Evolutionary conservation across 352 stramenopile genomes (phyloP).

Genomic region (Pythium phragmiticola): DNA sequence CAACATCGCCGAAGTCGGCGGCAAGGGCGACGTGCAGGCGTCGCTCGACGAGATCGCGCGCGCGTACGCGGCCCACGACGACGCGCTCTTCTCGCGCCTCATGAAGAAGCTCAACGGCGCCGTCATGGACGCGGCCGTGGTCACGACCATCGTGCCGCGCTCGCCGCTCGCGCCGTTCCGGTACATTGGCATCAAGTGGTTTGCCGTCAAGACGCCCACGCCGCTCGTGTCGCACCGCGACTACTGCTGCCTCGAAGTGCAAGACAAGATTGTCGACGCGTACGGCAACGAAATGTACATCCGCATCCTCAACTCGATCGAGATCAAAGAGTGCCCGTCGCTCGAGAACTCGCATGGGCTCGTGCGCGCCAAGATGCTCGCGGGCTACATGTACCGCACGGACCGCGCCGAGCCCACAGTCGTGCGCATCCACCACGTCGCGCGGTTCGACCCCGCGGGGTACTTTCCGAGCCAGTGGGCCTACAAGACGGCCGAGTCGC

Average conservation of each 20-base stretch:
- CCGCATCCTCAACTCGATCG: constrained; percentile 78
- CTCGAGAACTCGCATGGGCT: constrained; percentile 85
- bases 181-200: constrained; percentile 90
- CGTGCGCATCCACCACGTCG: constrained; percentile 78
- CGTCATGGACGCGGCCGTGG: constrained; percentile 76
- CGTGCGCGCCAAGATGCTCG: constrained; percentile 79
- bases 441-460: constrained; percentile 64
- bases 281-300: constrained; percentile 87
- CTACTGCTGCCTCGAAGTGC: constrained; percentile 84
- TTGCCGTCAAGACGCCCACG: constrained; percentile 78
- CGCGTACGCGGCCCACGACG: constrained; percentile 77
- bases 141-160: constrained; percentile 76
- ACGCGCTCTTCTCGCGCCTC: constrained; percentile 69
- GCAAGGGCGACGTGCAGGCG: constrained; percentile 62
- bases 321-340: constrained; percentile 76
- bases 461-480: constrained; percentile 83
- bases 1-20: constrained; percentile 77
- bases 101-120: constrained; percentile 79
- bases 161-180: constrained; percentile 66
- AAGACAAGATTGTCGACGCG: constrained; percentile 82
- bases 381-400: constrained; percentile 75
- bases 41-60: constrained; percentile 75
- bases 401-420: constrained; percentile 69
- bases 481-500: constrained; percentile 82
- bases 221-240: constrained; percentile 81